Evolutionary conservation across 805 yeast species (phyloP).

Genomic region (Lachancea waltii): DNA sequence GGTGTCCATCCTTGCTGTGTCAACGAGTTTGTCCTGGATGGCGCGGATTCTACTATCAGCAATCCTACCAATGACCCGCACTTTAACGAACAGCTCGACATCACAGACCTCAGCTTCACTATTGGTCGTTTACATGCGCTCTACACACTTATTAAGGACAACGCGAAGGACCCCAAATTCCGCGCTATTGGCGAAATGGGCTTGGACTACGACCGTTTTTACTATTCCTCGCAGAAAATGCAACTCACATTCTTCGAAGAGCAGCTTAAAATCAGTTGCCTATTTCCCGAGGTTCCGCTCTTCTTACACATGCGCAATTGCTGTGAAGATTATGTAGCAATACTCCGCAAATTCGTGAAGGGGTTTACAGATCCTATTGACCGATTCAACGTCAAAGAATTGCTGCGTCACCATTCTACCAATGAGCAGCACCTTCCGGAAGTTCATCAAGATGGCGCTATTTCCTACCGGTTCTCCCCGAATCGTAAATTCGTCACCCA

Average conservation of each 20-base stretch:
- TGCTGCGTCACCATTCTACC: conserved; percentile 1
- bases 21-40: conserved; percentile 38
- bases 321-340: conserved; percentile 65
- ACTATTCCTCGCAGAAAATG: conserved; percentile 60
- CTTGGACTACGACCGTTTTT: conserved; percentile 84
- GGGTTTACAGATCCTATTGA: conserved; percentile 33
- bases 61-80: conserved; percentile 23
- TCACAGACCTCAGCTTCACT: conserved; percentile 12
- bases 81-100: conserved; percentile 14
- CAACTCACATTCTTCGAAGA: conserved; percentile 62
- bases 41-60: conserved; percentile 26
- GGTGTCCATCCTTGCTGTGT: conserved; percentile 97
- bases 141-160: conserved; percentile 41
- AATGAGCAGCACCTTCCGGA: neutral
- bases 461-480: conserved; percentile 29
- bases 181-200: conserved; percentile 95
- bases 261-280: conserved; percentile 56
- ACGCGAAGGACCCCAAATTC: conserved; percentile 43
- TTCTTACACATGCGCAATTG: conserved; percentile 89
- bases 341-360: conserved; percentile 55
- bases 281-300: conserved; percentile 55
- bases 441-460: conserved; percentile 9
- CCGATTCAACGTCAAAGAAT: conserved; percentile 12
- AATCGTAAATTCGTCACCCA: conserved; percentile 76
- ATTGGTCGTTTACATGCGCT: conserved; percentile 35